Conservation (phyloP, 345 rosid genomes). For the Pseudoturritis turrita region DNA sequence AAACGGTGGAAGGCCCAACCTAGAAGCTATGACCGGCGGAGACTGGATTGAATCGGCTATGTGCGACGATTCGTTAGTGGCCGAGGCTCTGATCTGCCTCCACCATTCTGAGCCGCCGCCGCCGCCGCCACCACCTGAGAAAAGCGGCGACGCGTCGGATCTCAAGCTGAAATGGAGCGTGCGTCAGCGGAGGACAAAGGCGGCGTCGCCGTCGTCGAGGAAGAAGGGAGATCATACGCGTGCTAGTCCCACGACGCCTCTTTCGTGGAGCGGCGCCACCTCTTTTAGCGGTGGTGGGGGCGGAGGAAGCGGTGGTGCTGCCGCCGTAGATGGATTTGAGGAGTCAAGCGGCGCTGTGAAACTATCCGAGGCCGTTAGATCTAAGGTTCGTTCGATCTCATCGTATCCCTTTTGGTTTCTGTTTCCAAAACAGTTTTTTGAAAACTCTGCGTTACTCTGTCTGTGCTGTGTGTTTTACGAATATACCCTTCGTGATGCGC, state of each 20-base stretch:
- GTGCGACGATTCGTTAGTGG: constrained; percentile 57
- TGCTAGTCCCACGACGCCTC: constrained; percentile 85
- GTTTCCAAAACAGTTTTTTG: background rate
- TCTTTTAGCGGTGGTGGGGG: constrained; percentile 46
- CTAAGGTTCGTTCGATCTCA: constrained; percentile 53
- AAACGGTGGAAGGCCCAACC: constrained; percentile 10
- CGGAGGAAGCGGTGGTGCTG: background rate
- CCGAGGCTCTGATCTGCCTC: constrained; percentile 56
- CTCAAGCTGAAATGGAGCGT: constrained; percentile 61
- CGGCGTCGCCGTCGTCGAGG: background rate
- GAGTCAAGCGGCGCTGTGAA: constrained; percentile 54
- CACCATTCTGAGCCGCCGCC: constrained; percentile 12
- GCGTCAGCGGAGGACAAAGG: constrained; percentile 61
- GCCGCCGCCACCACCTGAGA: constrained; percentile 7
- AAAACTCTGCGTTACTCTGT: constrained; percentile 7
- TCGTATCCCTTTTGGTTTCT: background rate
- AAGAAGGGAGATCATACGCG: constrained; percentile 44
- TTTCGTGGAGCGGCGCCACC: constrained; percentile 80
- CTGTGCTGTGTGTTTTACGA: background rate
- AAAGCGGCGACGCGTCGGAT: constrained; percentile 17
- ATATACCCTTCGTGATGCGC: background rate
- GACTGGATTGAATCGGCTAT: constrained; percentile 61
- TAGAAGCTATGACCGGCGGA: constrained; percentile 42
- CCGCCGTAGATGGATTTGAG: constrained; percentile 51
- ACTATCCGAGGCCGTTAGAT: constrained; percentile 49